Conservation (phyloP, 2,329 filamentous ascomycete genomes). For the Exophiala xenobiotica region DNA sequence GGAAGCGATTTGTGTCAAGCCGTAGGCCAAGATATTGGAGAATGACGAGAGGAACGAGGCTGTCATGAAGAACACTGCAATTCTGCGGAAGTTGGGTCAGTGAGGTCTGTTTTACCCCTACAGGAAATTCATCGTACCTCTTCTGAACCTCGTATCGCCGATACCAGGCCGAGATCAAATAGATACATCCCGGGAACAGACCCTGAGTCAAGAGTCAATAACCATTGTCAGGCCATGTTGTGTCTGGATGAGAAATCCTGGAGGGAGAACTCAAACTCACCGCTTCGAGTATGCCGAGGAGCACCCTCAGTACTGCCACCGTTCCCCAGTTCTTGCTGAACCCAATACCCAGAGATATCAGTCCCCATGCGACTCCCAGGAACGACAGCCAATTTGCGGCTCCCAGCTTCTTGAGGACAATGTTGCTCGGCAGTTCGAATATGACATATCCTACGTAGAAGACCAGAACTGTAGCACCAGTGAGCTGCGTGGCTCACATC, state of each 20-base stretch:
- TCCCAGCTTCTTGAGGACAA: constrained; percentile 41
- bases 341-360: constrained; percentile 39
- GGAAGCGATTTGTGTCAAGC: constrained; percentile 8
- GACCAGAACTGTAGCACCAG: constrained; percentile 58
- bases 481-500: too few relatives aligned
- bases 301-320: constrained; percentile 31
- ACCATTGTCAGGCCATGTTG: constrained; percentile 45
- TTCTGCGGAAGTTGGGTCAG: constrained; percentile 22
- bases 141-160: constrained; percentile 38
- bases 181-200: constrained; percentile 45
- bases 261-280: constrained; percentile 37
- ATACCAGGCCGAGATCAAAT: constrained; percentile 58
- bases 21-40: constrained; percentile 9
- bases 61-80: constrained; percentile 33
- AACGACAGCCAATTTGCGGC: constrained; percentile 14
- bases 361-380: constrained; percentile 13
- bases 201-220: constrained; percentile 29
- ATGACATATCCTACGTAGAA: constrained; percentile 67
- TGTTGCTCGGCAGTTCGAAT: constrained; percentile 62
- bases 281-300: constrained; percentile 35
- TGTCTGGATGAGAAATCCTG: constrained; percentile 65
- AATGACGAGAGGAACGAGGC: constrained; percentile 35
- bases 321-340: constrained; percentile 32
- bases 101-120: not conserved
- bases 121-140: constrained; percentile 17